A percentile compares a stretch with the other conserved stretches of the same genome.
Conservation (phyloP, 768 basidiomycete species). For the Cystofilobasidium bisporidii region DNA sequence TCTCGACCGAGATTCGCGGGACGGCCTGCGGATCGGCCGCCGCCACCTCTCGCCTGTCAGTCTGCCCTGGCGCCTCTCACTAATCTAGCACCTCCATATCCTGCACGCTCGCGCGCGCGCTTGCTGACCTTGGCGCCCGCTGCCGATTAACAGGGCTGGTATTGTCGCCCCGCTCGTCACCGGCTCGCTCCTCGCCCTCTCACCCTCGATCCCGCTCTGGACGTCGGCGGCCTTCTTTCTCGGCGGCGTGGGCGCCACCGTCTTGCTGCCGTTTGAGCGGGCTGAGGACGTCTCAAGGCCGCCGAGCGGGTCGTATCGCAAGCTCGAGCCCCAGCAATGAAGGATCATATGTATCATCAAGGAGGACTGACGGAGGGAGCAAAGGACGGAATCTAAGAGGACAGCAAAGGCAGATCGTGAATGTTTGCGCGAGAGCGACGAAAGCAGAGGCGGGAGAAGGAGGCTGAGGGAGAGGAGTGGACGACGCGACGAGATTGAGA, state of each 20-base stretch:
- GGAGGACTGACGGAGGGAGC: no score
- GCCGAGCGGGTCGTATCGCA: not conserved
- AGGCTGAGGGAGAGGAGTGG: no score
- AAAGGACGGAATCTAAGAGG: no score
- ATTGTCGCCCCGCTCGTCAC: conserved; percentile 80
- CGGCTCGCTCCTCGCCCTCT: conserved; percentile 58
- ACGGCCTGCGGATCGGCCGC: conserved; percentile 82
- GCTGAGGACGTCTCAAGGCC: conserved; percentile 7
- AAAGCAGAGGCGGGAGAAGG: no score
- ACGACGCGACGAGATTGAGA: no score
- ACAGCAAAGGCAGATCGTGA: no score
- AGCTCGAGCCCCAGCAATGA: no score
- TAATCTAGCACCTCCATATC: not conserved
- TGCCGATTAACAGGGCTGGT: conserved; percentile 55
- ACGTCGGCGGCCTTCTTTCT: conserved; percentile 59
- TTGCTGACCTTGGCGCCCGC: not conserved
- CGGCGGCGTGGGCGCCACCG: conserved; percentile 54
- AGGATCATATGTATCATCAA: no score
- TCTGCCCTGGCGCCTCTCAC: no score
- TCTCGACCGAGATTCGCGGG: conserved; percentile 72
- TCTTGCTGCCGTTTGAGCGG: conserved; percentile 35
- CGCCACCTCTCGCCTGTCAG: conserved; percentile 71
- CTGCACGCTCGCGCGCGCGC: no score
- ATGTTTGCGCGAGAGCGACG: no score
- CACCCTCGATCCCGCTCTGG: conserved; percentile 65